Evolutionary conservation across 768 basidiomycete genomes (phyloP), one percentile per base, ranked within the genome.

Genomic region (Cystobasidium ongulense): DNA sequence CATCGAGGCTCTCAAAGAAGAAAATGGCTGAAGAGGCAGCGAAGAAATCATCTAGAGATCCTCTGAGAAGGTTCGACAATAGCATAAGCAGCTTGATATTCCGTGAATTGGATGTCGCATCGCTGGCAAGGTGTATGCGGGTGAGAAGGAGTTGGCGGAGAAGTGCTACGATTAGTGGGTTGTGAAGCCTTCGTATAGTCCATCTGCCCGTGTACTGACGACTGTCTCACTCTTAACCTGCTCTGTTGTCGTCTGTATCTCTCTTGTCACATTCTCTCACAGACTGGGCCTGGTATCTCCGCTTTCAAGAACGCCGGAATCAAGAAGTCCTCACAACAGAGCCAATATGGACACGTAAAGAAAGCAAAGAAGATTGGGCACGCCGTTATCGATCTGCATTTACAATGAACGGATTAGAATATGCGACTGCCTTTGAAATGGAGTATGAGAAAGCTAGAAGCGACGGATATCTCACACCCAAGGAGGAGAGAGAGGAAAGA

Each of bases 121-220:
- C 76, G 39, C 43, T 79, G 17, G 61, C 75, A 1, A 10, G 33
- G 8, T 75, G 76, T 50, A 75, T 75, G 11, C 41, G 73, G 15
- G 78, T 79, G n/a, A 75, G 73, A 63, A 78, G 77, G 62, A 52
- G 76, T 35, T 79, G 78, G 78, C 33, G 75, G 21, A 50, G 75
- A 43, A 75, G 74, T 62, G 74, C 75, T n/a, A 79, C 78, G 21
- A 67, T 79, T 17, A 79, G 77, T 78, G 50, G 23, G 78, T 77
- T 27, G 10, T 27, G 1, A 39, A 63, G 25, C 17, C 41, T 2
- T n/a, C 41, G 25, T 18, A 1, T 38, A 13, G 31, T 13, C 10
- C 1, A 1, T 41, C 0, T 25, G 52, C 39, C 1, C 23, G 64
- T 25, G 1, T 46, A 33, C 36, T 59, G 36, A 38, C 33, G 0